Base-by-base conservation (phyloP, 306 rosid species). In the Prunus fruticosa region DNA sequence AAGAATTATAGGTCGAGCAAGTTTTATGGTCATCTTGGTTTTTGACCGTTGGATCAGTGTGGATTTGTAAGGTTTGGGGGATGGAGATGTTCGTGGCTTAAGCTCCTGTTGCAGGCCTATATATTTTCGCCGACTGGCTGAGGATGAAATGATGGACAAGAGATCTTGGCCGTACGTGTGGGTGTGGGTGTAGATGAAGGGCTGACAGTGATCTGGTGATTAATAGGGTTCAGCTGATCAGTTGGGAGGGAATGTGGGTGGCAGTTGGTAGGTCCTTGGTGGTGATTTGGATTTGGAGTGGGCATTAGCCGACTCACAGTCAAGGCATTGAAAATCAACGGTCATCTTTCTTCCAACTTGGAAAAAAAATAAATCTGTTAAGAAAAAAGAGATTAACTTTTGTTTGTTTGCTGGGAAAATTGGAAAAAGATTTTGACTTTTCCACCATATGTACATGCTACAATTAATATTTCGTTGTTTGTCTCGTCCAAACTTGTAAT, bases 81-180 rank as follows among this genome's bases (percentile, higher is more conserved):
- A 15, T 22, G 41, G 76, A 23, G 56, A 15, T 22, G 77, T n/a
- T 61, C 8, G 69, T 2, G 47, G 19, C 60, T 72, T 61, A 23
- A 22, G 54, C 20, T 19, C 46, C 14, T 60, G 63, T 14, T 20
- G 30, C 46, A 23, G 78, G 75, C 73, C 71, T 9, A 22, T 67
- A 11, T 11, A 1, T 27, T 51, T 5, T 60, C 22, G 82, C 75
- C 87, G 72, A 28, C 45, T 34, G 58, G 19, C 22, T 47, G 16
- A 0, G 19, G n/a, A 54, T 28, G 8, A 2, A 30, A 32, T 13
- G 13, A 32, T 45, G 30, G 63, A 45, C 1, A 15, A 1, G 62
- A 12, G 52, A 82, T 82, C 77, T 13, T 46, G 84, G 18, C 19
- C 78, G 56, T 84, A 50, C 84, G 60, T 72, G 83, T 79, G 76